Base-by-base conservation (phyloP, 2,329 filamentous ascomycete species). In the Claviceps pusilla region DNA sequence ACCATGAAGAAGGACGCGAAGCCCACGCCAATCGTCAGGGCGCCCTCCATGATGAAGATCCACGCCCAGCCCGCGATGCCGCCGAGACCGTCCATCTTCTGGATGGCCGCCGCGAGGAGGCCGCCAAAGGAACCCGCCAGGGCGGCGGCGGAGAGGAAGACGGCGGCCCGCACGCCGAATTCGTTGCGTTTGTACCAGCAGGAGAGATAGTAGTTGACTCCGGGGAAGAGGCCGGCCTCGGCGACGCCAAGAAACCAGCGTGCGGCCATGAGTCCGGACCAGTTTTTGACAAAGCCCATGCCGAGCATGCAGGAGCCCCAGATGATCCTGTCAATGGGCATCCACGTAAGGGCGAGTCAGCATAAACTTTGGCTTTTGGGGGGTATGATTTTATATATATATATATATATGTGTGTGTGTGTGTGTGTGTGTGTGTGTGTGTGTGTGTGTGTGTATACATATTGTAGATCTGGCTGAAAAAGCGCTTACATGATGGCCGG, bases 171-270 rank as follows among this genome's bases (percentile, higher is more conserved):
- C n/a, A 89, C 76, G 51, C 87, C 88, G 54, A 93, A 86, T 62
- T 94, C 89, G 16, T 76, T 79, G 41, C 87, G 76, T 64, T 80
- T 84, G 62, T 93, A 95, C 88, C 88, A 94, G 64, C 86, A 90
- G 0, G 82, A 86, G 0, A 93, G 76, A 64, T 89, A 89, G 66
- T 89, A 91, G 60, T 86, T 86, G 16, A 89, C 79, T 2, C 84
- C 84, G 0, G 86, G 86, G 63, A 87, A 89, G 0, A 91, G 73
- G 7, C 86, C 87, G 9, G 87, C 81, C 66, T 93, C 87, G 16
- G 78, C 78, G 28, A 90, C 70, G 29, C 87, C 87, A 0, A 91
- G 73, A 62, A 88, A 88, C 77, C 77, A 83, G 42, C 80, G 76
- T 7, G 81, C 80, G 3, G 83, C 79, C 73, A 86, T 80, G 16